phyloP scores from a whole-genome alignment of 768 basidiomycete genomes.

The Hericium coralloides region DNA sequence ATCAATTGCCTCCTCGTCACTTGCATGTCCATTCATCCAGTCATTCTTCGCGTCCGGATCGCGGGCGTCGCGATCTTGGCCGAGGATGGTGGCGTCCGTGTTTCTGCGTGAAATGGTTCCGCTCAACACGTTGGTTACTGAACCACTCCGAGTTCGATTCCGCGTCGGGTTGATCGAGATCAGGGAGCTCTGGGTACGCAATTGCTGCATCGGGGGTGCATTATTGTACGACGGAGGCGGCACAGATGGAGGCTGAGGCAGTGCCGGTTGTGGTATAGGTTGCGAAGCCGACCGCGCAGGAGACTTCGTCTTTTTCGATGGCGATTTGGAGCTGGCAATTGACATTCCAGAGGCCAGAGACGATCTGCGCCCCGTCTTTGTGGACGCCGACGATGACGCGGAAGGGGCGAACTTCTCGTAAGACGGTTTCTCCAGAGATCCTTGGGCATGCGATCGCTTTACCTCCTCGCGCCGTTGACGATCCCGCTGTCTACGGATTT shows the following conservation, averaged over 20 bases:
- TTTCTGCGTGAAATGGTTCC: constrained; percentile 31
- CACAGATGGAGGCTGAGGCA: constrained; percentile 24
- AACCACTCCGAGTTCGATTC: constrained; percentile 41
- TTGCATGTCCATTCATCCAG: constrained; percentile 58
- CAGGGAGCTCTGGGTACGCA: constrained; percentile 33
- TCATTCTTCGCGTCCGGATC: constrained; percentile 38
- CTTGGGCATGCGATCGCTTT: constrained; percentile 37
- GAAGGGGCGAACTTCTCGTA: constrained; percentile 12
- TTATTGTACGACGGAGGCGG: constrained; percentile 59
- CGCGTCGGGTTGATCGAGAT: constrained; percentile 28
- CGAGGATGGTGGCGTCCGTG: constrained; percentile 19
- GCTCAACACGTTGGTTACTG: constrained; percentile 53
- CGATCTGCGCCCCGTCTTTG: constrained; percentile 8
- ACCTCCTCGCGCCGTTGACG: constrained; percentile 57
- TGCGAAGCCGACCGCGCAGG: constrained; percentile 11
- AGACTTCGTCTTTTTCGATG: constrained; percentile 14
- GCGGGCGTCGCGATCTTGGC: constrained; percentile 19
- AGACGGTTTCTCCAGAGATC: constrained; percentile 17
- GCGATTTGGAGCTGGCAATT: neutral
- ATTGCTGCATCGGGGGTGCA: constrained; percentile 24
- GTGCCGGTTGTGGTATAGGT: constrained; percentile 6
- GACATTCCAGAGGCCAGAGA: neutral
- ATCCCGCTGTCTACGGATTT: constrained; percentile 67
- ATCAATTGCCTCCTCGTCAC: constrained; percentile 84
- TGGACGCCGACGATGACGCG: constrained; percentile 9